A percentile compares a stretch with the other conserved stretches of the same genome.
These are phyloP conservation scores for Trypanosoma melophagium DNA, from an alignment of 208 protist species.

Conservation along the genomic window DNA sequence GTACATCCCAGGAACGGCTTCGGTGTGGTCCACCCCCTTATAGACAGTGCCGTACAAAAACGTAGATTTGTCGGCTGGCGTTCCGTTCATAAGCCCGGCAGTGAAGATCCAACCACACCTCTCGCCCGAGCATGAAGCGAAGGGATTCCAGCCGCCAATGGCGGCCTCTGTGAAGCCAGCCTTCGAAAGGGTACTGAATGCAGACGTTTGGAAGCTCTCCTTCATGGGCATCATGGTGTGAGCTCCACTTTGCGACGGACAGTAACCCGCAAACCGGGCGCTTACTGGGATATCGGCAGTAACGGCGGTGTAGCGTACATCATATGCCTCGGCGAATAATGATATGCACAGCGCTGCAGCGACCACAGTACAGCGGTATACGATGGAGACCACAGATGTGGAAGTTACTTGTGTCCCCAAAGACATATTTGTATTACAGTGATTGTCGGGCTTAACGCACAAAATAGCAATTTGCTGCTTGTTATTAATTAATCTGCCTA, in stretches of 20 bases:
- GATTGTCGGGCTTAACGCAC: too few relatives aligned
- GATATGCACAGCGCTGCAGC: slow-evolving; percentile 19
- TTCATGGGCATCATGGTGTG: slow-evolving; percentile 71
- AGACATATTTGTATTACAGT: too few relatives aligned
- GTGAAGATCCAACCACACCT: slow-evolving; percentile 60
- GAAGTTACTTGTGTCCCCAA: background rate
- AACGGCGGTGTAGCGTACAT: slow-evolving; percentile 38
- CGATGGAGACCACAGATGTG: background rate
- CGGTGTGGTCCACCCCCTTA: slow-evolving; percentile 21
- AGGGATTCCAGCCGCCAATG: slow-evolving; percentile 47
- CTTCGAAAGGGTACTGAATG: slow-evolving; percentile 12
- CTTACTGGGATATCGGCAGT: slow-evolving; percentile 16
- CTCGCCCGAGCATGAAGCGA: slow-evolving; percentile 37
- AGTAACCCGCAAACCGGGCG: slow-evolving; percentile 33
- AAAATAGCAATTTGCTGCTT: too few relatives aligned
- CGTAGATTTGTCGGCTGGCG: slow-evolving; percentile 30
- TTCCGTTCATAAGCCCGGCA: slow-evolving; percentile 49
- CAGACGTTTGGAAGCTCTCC: slow-evolving; percentile 31
- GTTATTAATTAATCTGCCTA: too few relatives aligned
- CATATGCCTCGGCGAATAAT: slow-evolving; percentile 31
- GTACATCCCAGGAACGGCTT: slow-evolving; percentile 19
- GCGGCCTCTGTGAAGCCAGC: slow-evolving; percentile 35
- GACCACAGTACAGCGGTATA: slow-evolving; percentile 5
- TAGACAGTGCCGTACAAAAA: slow-evolving; percentile 59
- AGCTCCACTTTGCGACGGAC: slow-evolving; percentile 27